A percentile compares a stretch with the other conserved stretches of the same genome.
Evolutionary conservation across 2,329 filamentous ascomycete species (phyloP).

Genomic region (Fusarium dimerum): DNA sequence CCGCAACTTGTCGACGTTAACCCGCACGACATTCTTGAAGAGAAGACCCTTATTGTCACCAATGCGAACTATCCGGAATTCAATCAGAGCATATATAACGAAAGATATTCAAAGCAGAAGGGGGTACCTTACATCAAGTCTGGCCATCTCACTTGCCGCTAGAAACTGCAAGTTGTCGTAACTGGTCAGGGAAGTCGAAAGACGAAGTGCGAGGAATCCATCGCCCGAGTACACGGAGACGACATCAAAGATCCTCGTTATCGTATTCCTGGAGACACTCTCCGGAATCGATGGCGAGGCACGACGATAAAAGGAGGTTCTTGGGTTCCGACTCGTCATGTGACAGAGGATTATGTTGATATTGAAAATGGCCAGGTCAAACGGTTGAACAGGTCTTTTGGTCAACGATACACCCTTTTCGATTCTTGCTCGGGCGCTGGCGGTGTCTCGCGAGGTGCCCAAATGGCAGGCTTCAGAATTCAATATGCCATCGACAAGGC

Average conservation of each 20-base stretch:
- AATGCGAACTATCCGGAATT: slow-evolving; percentile 51
- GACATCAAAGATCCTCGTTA: slow-evolving; percentile 35
- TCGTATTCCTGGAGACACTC: slow-evolving; percentile 29
- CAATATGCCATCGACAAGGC: slow-evolving; percentile 67
- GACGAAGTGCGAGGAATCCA: slow-evolving; percentile 37
- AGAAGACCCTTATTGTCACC: slow-evolving; percentile 52
- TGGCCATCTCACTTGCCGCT: slow-evolving; percentile 53
- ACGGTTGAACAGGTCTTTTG: slow-evolving; percentile 8
- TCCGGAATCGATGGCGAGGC: slow-evolving; percentile 38
- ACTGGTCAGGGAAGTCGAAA: slow-evolving; percentile 18
- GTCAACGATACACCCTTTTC: slow-evolving; percentile 63
- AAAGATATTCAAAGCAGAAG: slow-evolving; percentile 3
- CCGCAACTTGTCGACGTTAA: slow-evolving; percentile 44
- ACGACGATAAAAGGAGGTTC: slow-evolving; percentile 33
- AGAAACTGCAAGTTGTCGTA: slow-evolving; percentile 40
- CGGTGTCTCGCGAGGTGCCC: slow-evolving; percentile 67
- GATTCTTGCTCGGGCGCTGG: slow-evolving; percentile 76
- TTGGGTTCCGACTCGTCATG: slow-evolving; percentile 21
- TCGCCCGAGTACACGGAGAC: slow-evolving; percentile 33
- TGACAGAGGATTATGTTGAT: slow-evolving; percentile 17
- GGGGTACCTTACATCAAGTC: slow-evolving; percentile 24
- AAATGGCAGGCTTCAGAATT: slow-evolving; percentile 56
- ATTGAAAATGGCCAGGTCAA: slow-evolving; percentile 19
- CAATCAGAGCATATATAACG: slow-evolving; percentile 30
- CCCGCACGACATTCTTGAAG: slow-evolving; percentile 37